A percentile compares a stretch with the other conserved stretches of the same genome.
These are phyloP conservation scores for Calendula officinalis DNA, from an alignment of 129 eudicot genomes.

Conservation along the genomic window DNA sequence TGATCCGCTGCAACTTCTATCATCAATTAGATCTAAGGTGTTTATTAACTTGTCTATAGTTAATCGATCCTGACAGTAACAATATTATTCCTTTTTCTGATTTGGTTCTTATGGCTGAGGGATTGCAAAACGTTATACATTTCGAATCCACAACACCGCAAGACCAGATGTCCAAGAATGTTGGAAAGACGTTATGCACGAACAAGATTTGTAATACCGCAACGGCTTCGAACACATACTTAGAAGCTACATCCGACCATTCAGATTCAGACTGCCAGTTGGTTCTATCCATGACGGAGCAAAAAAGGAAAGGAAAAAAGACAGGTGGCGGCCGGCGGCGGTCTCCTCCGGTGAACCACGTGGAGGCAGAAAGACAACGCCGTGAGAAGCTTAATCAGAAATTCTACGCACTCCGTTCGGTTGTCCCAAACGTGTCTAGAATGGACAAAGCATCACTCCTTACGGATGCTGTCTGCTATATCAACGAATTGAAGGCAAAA, in stretches of 20 bases:
- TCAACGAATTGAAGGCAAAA: constrained; percentile 46
- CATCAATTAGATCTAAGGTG: no score
- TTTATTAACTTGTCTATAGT: no score
- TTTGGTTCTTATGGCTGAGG: constrained; percentile 15
- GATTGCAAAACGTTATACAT: no score
- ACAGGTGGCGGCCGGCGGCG: constrained; percentile 34
- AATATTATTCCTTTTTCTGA: constrained; percentile 23
- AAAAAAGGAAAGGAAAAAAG: constrained; percentile 40
- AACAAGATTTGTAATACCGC: no score
- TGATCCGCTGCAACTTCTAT: no score
- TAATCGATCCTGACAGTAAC: no score
- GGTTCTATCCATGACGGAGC: not conserved
- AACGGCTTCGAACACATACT: not conserved
- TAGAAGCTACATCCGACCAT: constrained; percentile 13
- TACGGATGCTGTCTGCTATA: constrained; percentile 60
- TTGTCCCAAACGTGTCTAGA: constrained; percentile 59
- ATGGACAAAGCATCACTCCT: constrained; percentile 73
- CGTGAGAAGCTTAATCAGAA: constrained; percentile 71
- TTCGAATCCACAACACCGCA: constrained; percentile 13
- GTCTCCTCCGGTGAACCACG: no score
- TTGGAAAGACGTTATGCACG: not conserved
- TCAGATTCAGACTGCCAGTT: constrained; percentile 45
- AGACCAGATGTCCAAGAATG: not conserved
- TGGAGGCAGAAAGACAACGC: constrained; percentile 73
- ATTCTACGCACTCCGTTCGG: constrained; percentile 60